phyloP scores from a whole-genome alignment of 192 early-diverging fungal species.

The Coemansia sp. region DNA sequence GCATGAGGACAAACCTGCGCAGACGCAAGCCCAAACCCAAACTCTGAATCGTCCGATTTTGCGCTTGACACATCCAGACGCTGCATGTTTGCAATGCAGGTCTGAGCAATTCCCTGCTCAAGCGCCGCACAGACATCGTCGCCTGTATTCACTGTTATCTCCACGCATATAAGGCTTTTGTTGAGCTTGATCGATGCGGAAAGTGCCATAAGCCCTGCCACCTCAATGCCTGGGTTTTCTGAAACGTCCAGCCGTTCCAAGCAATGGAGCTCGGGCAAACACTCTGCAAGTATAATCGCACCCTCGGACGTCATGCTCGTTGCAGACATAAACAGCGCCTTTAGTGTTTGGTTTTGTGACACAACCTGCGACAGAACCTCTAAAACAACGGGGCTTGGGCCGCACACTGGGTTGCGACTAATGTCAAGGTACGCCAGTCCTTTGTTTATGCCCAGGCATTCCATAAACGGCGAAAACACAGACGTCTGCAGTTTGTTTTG shows the following conservation, averaged over 20 bases:
- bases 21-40: conserved; percentile 27
- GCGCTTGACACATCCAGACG: conserved; percentile 21
- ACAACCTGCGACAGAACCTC: conserved; percentile 54
- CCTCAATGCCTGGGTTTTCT: conserved; percentile 69
- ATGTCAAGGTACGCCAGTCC: conserved; percentile 57
- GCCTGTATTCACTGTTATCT: conserved; percentile 60
- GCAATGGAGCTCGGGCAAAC: conserved; percentile 69
- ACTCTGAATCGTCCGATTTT: conserved; percentile 23
- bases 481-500: conserved; percentile 57
- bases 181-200: conserved; percentile 80
- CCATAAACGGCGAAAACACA: conserved; percentile 47
- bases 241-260: conserved; percentile 75
- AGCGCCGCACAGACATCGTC: conserved; percentile 55
- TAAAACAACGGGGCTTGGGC: conserved; percentile 31
- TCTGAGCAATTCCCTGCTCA: conserved; percentile 52
- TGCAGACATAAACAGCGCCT: conserved; percentile 62
- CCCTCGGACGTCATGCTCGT: conserved; percentile 69
- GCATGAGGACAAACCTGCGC: conserved; percentile 30
- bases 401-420: conserved; percentile 58
- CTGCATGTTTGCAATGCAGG: conserved; percentile 58
- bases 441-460: conserved; percentile 55
- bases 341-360: conserved; percentile 62
- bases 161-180: conserved; percentile 68
- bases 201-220: conserved; percentile 83
- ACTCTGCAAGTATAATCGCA: conserved; percentile 80